A percentile compares a stretch with the other conserved stretches of the same genome.
phyloP scores from a whole-genome alignment of 2,329 filamentous ascomycete genomes.

The Hortaea werneckii region DNA sequence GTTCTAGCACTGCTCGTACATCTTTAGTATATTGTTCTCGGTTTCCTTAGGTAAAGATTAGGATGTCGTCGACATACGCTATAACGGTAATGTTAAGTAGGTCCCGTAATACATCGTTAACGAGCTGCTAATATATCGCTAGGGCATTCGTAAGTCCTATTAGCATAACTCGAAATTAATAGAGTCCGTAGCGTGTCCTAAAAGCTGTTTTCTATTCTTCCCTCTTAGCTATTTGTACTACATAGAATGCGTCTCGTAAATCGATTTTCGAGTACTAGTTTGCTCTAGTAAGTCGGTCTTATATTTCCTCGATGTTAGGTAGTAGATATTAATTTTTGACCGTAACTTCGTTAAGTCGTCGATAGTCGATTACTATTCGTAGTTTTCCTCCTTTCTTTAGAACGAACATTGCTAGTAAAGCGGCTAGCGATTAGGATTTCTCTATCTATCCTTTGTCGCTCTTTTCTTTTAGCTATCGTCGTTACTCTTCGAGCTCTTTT shows the following conservation, averaged over 20 bases:
- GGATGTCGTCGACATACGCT: conserved; percentile 20
- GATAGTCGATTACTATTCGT: conserved; percentile 16
- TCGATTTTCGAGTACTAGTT: conserved; percentile 17
- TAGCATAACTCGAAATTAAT: conserved; percentile 17
- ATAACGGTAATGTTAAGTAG: conserved; percentile 15
- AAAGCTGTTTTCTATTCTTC: conserved; percentile 18
- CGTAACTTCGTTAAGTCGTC: conserved; percentile 17
- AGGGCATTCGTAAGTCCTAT: conserved; percentile 18
- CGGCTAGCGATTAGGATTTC: conserved; percentile 3
- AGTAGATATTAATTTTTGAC: conserved; percentile 20
- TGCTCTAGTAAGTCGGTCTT: conserved; percentile 9
- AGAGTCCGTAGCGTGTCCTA: conserved; percentile 13
- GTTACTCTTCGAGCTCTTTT: conserved; percentile 5
- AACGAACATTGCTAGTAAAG: conserved; percentile 14
- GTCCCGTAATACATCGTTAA: conserved; percentile 18
- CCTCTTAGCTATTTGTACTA: conserved; percentile 14
- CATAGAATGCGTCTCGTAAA: conserved; percentile 16
- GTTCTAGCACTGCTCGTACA: conserved; percentile 16
- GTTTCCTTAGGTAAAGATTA: conserved; percentile 20
- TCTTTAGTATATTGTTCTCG: conserved; percentile 16
- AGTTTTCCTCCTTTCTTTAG: conserved; percentile 14
- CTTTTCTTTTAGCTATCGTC: conserved; percentile 4
- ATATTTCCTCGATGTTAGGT: conserved; percentile 14
- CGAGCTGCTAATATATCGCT: conserved; percentile 15
- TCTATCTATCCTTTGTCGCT: conserved; percentile 4